Conservation (phyloP, 2,329 filamentous ascomycete genomes). For the Ambrosiella xylebori region DNA sequence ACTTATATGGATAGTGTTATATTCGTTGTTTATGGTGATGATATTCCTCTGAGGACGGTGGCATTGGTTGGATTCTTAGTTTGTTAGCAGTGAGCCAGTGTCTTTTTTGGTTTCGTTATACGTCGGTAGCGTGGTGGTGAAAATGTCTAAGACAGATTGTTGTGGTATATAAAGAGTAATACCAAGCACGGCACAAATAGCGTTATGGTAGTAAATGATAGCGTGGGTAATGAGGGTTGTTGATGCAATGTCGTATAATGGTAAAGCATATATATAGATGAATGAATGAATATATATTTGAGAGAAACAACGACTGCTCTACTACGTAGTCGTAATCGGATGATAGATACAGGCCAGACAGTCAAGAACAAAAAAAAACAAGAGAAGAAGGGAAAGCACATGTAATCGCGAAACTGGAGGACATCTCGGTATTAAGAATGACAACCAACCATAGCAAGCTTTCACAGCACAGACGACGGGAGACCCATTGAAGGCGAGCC, state of each 20-base stretch:
- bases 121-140: not conserved
- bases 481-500: not conserved
- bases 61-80: not conserved
- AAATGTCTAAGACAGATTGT: not conserved
- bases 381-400: not conserved
- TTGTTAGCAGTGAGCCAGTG: not conserved
- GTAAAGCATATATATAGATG: not conserved
- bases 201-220: not conserved
- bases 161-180: not conserved
- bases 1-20: not conserved
- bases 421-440: conserved; percentile 4
- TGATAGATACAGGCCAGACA: not conserved
- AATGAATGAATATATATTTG: not conserved
- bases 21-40: not conserved
- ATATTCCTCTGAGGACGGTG: not conserved
- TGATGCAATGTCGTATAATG: not conserved
- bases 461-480: not conserved
- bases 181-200: not conserved
- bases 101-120: not conserved
- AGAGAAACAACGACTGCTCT: not conserved
- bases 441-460: not conserved
- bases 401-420: not conserved
- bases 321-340: not conserved
- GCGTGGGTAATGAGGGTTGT: not conserved
- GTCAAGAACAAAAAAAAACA: not conserved